A percentile compares a stretch with the other conserved stretches of the same genome.
Evolutionary conservation across 306 rosid genomes (phyloP).

Genomic region (Vicia sativa): DNA sequence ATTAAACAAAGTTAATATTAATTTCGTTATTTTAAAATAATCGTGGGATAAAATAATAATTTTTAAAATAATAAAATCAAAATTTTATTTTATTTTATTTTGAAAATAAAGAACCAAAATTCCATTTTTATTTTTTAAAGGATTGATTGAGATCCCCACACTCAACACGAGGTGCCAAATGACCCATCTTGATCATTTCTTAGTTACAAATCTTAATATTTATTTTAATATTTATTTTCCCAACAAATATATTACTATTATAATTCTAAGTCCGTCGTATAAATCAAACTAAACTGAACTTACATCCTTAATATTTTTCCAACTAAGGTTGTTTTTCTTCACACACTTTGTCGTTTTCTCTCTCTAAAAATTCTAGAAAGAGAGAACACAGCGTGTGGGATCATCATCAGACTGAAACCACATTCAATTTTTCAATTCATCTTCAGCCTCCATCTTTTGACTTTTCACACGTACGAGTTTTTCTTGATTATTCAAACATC

Average conservation of each 20-base stretch:
- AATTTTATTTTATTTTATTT: no score
- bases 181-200: not conserved
- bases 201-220: no score
- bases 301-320: conserved; percentile 31
- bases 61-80: no score
- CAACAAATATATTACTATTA: not conserved
- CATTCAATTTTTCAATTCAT: not conserved
- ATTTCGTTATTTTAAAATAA: no score
- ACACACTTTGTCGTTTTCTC: conserved; percentile 28
- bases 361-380: conserved; percentile 24
- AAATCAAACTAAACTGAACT: conserved; percentile 35
- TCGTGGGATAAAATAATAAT: no score
- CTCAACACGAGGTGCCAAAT: not conserved
- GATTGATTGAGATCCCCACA: not conserved
- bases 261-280: conserved; percentile 11
- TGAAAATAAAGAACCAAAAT: no score
- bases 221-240: no score
- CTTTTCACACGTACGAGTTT: not conserved
- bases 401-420: conserved; percentile 28
- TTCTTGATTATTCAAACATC: not conserved
- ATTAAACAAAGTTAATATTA: no score
- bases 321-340: conserved; percentile 17
- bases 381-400: conserved; percentile 32
- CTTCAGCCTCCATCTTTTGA: conserved; percentile 34
- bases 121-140: not conserved